These are phyloP conservation scores for Elsinoe necatrix DNA, from an alignment of 2,329 filamentous ascomycete genomes.

Conservation along the genomic window DNA sequence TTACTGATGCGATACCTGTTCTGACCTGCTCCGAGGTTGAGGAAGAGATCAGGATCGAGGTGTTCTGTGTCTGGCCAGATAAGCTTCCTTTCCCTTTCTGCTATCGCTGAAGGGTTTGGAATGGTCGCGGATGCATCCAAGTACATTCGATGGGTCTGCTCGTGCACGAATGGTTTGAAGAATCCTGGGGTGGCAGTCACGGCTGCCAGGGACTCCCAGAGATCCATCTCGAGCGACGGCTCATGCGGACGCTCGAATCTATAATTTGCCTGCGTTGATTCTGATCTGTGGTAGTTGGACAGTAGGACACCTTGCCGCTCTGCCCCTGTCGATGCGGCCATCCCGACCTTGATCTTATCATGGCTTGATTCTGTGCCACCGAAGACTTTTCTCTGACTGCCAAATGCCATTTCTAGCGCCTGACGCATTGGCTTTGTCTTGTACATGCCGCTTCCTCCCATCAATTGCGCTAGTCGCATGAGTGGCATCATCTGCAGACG, in stretches of 20 bases:
- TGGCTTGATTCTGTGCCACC: constrained; percentile 23
- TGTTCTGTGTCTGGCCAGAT: constrained; percentile 29
- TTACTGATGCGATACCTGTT: constrained; percentile 21
- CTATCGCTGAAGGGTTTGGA: constrained; percentile 45
- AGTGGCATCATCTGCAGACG: constrained; percentile 31
- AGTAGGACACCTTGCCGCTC: constrained; percentile 36
- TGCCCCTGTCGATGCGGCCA: constrained; percentile 36
- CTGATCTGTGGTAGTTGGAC: constrained; percentile 38
- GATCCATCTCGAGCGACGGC: constrained; percentile 35
- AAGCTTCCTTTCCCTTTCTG: constrained; percentile 37
- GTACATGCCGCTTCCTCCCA: constrained; percentile 23
- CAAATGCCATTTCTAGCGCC: constrained; percentile 34
- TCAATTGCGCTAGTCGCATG: constrained; percentile 29
- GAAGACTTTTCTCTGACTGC: constrained; percentile 31
- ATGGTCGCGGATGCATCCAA: constrained; percentile 43
- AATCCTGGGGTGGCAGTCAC: constrained; percentile 43
- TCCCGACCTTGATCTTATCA: constrained; percentile 31
- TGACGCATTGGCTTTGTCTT: constrained; percentile 29
- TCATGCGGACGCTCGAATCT: constrained; percentile 35
- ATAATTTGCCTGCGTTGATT: constrained; percentile 27
- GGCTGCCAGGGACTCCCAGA: constrained; percentile 46
- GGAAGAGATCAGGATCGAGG: constrained; percentile 27
- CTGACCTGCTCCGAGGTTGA: constrained; percentile 30
- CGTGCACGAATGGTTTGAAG: constrained; percentile 46
- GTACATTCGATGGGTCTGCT: constrained; percentile 39